phyloP scores from a whole-genome alignment of 192 early-diverging fungal genomes.

The Coemansia sp. region DNA sequence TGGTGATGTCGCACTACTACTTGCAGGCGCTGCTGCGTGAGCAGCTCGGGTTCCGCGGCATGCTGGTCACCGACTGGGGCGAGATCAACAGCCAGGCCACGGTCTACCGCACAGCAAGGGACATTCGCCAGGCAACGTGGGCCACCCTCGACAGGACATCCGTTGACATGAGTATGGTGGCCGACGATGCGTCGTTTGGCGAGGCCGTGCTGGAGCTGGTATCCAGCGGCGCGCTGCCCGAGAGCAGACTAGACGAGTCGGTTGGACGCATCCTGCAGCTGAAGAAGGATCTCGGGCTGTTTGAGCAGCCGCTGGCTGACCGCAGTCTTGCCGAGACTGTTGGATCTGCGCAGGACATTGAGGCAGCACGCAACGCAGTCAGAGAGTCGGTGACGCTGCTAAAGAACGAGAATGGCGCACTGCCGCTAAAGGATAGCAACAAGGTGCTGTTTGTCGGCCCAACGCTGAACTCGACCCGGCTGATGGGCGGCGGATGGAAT shows the following conservation, averaged over 20 bases:
- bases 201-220: slow-evolving; percentile 46
- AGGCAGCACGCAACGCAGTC: slow-evolving; percentile 54
- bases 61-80: slow-evolving; percentile 64
- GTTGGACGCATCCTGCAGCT: slow-evolving; percentile 61
- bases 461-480: slow-evolving; percentile 58
- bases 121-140: slow-evolving; percentile 47
- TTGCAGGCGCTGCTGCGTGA: slow-evolving; percentile 56
- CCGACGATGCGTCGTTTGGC: slow-evolving; percentile 59
- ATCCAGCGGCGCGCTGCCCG: slow-evolving; percentile 28
- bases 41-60: slow-evolving; percentile 59
- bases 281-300: slow-evolving; percentile 68
- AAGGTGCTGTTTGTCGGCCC: slow-evolving; percentile 61
- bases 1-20: slow-evolving; percentile 59
- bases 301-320: slow-evolving; percentile 51
- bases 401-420: slow-evolving; percentile 53
- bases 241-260: slow-evolving; percentile 54
- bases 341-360: slow-evolving; percentile 54
- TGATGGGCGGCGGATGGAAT: slow-evolving; percentile 63
- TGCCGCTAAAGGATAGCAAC: slow-evolving; percentile 52
- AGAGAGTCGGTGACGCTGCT: slow-evolving; percentile 62
- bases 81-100: slow-evolving; percentile 59
- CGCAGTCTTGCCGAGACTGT: slow-evolving; percentile 41
- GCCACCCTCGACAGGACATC: slow-evolving; percentile 54
- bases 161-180: slow-evolving; percentile 67
- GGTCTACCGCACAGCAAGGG: slow-evolving; percentile 46